Conservation (phyloP, 2,329 filamentous ascomycete genomes). For the Rugonectria rugulosa region DNA sequence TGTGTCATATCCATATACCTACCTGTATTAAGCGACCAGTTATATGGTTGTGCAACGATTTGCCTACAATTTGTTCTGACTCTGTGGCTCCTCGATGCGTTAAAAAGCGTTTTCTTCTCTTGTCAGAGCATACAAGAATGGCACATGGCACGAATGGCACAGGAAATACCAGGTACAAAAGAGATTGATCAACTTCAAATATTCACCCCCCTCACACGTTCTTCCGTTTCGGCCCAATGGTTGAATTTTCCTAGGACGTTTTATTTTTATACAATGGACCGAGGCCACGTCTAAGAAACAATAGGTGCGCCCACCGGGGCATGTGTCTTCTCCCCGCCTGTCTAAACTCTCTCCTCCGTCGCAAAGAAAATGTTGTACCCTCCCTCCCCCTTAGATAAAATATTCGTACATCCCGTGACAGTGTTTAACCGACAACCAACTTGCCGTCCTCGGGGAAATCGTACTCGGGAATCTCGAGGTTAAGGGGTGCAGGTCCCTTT, state of each 20-base stretch:
- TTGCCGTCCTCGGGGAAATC: conserved; percentile 90
- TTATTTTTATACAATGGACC: conserved; percentile 49
- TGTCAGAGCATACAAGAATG: too few relatives aligned
- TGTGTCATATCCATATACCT: too few relatives aligned
- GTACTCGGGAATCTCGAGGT: conserved; percentile 93
- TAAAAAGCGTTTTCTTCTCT: too few relatives aligned
- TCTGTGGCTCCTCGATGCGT: too few relatives aligned
- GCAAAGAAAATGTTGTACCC: conserved; percentile 21
- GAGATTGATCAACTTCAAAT: conserved; percentile 33
- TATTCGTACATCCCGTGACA: conserved; percentile 38
- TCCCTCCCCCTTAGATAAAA: conserved; percentile 5
- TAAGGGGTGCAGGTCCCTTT: conserved; percentile 95
- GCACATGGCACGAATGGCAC: too few relatives aligned
- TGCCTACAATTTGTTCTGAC: too few relatives aligned
- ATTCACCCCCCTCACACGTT: conserved; percentile 18
- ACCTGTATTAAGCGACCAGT: too few relatives aligned
- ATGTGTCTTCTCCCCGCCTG: conserved; percentile 31
- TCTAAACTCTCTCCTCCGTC: conserved; percentile 33
- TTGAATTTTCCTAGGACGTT: conserved; percentile 42
- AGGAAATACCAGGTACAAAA: conserved; percentile 4
- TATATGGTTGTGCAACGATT: too few relatives aligned
- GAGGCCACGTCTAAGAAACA: conserved; percentile 47
- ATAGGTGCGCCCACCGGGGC: conserved; percentile 38
- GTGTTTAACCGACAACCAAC: conserved; percentile 87
- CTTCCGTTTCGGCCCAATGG: conserved; percentile 28